Evolutionary conservation across 83 land plant species (phyloP).

Genomic region (Picea abies): DNA sequence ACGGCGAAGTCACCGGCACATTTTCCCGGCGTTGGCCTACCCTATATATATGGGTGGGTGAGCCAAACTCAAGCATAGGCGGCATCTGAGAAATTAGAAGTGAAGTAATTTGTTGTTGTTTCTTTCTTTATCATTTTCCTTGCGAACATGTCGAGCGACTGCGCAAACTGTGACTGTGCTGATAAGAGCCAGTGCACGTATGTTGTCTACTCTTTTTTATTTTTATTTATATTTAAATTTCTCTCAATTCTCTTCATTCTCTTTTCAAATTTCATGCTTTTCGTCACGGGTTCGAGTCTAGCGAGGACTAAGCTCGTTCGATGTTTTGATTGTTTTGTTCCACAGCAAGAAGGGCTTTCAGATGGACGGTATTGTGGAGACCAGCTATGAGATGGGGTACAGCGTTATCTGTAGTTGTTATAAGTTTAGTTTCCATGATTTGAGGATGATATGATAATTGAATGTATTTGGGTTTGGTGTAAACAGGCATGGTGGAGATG

Average conservation of each 20-base stretch:
- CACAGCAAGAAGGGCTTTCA: not conserved
- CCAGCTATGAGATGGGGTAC: not conserved
- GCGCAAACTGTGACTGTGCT: slow-evolving; percentile 71
- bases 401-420: not conserved
- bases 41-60: too few relatives aligned
- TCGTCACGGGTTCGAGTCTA: not conserved
- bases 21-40: too few relatives aligned
- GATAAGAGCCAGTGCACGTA: slow-evolving; percentile 78
- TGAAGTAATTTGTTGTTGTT: too few relatives aligned
- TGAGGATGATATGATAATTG: not conserved
- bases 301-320: not conserved
- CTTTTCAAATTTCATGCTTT: not conserved
- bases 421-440: not conserved
- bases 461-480: not conserved
- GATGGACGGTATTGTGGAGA: slow-evolving; percentile 3
- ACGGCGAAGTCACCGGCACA: too few relatives aligned
- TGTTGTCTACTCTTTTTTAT: not conserved
- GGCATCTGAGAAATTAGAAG: too few relatives aligned
- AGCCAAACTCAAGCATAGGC: too few relatives aligned
- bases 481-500: not conserved
- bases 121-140: too few relatives aligned
- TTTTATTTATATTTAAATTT: not conserved
- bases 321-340: not conserved
- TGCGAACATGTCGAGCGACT: slow-evolving; percentile 52
- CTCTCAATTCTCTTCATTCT: too few relatives aligned